Base-by-base conservation (phyloP, 805 yeast genomes). In the Aciculoconidium aculeatum region DNA sequence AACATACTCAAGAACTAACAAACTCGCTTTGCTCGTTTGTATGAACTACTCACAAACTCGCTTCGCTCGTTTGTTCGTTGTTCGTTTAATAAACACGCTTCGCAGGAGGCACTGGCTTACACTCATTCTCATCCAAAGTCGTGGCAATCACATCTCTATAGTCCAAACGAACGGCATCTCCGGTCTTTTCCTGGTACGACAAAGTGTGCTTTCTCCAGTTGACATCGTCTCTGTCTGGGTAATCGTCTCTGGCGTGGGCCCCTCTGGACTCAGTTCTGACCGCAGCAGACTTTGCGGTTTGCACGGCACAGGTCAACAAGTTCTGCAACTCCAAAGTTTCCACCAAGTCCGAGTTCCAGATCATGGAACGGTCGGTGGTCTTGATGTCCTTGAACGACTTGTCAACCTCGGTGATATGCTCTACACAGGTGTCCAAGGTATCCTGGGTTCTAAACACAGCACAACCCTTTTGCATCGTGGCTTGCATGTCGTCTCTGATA, bases 231-330 rank as follows among this genome's bases (percentile, higher is more conserved):
- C 98, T 86, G 40, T 77, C 79, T 52, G 95, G 96, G 69, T 64
- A 88, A 62, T 90, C 98, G 65, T 90, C 98, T 72, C 97, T 82
- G 36, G 98, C 96, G 56, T 90, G 98, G 28, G 98, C 97, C 69
- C 98, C 98, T 72, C 98, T 85, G 21, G 96, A 87, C 69, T 90
- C 98, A 53, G 72, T 80, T 73, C 98, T 85, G 34, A 86, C 94
- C 40, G 92, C 87, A 30, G 98, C 98, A 40, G 94, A 75, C 43
- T 67, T 68, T 18, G 97, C 97, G 30, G 96, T 88, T 72, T 92
- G 98, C 41, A 80, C 77, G 39, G 97, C 97, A 72, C 96, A 86
- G 29, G 97, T 88, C 59, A 90, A 73, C 72, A 90, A 74, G 79
- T 90, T 90, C 65, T 88, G 96, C 58, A 90, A 72, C 65, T 90